Percentiles rank a stretch among this genome's conserved stretches.
Evolutionary conservation across 2,329 filamentous ascomycete genomes (phyloP).

Genomic region (Metarhizium guizhouense): DNA sequence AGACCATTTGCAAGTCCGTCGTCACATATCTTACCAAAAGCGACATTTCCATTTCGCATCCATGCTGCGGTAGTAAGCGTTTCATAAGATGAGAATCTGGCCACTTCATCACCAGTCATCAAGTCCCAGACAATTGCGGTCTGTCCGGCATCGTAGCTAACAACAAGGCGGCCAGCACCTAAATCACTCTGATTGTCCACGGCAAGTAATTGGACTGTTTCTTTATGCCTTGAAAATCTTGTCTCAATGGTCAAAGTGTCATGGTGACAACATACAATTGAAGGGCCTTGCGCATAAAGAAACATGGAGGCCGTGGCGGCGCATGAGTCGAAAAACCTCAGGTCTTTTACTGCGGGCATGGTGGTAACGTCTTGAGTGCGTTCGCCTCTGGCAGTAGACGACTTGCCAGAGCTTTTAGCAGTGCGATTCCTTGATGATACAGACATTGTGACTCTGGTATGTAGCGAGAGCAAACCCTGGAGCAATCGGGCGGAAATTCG

Average conservation of each 20-base stretch:
- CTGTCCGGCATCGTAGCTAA: constrained; percentile 86
- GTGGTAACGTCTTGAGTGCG: constrained; percentile 41
- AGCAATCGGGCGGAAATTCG: constrained; percentile 17
- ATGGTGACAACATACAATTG: constrained; percentile 82
- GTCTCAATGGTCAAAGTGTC: constrained; percentile 85
- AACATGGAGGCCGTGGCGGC: constrained; percentile 87
- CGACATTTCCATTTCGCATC: constrained; percentile 96
- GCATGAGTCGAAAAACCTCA: constrained; percentile 69
- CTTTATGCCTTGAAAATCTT: constrained; percentile 72
- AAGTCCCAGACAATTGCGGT: constrained; percentile 97
- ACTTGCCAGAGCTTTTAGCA: constrained; percentile 47
- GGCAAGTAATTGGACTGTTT: constrained; percentile 74
- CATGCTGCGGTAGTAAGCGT: constrained; percentile 76
- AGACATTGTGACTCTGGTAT: constrained; percentile 38
- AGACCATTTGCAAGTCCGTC: not conserved
- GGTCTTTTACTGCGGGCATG: constrained; percentile 39
- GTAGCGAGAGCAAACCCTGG: constrained; percentile 6
- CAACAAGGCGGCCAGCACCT: constrained; percentile 75
- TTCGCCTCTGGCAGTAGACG: constrained; percentile 34
- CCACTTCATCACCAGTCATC: constrained; percentile 80
- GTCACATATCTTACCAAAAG: constrained; percentile 63
- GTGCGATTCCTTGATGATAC: constrained; percentile 50
- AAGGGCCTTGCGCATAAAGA: constrained; percentile 74
- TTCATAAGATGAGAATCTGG: constrained; percentile 88
- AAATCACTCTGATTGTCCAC: constrained; percentile 88